Evolutionary conservation across 148 eudicot species (phyloP), one percentile per base, ranked within the genome.

Genomic region (Fagopyrum homotropicum): DNA sequence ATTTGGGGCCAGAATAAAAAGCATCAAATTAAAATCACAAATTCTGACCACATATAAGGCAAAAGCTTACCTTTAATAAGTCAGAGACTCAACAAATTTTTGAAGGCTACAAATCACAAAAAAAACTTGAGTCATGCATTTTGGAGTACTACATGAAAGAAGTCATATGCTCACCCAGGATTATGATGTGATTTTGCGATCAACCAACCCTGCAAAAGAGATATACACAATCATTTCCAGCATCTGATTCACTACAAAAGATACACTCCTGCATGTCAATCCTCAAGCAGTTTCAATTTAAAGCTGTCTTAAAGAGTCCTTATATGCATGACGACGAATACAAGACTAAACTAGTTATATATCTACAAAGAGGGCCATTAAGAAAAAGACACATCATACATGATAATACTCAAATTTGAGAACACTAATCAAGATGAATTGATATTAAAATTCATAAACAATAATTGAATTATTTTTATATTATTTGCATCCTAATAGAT

Each of bases 151-250:
- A 40, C 76, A 77, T 15, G 47, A 77, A 80, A 79, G 86, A 22
- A 94, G 81, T 60, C 97, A 22, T 22, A 94, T 51, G 97, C 96
- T 78, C 89, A 82, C 46, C 99, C 99, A 26, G 99, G 99, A 90
- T 92, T 92, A 69, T 92, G 93, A 80, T 87, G 91, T 45, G 96
- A 92, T 75, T 89, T 96, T 8, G 96, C 92, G 97, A 95, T 92
- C 75, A 92, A 85, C 99, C 97, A 95, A 10, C 99, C 99, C 97
- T 95, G 88, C 77, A 78, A 76, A 30, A 78, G 6, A 48, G 9
- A 63, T 60, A 9, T 26, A 57, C 10, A 26, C 63, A 57, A 57
- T 57, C 63, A 57, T 19, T 57, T 57, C 30, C 63, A 57, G 63
- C 12, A 57, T 57, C 63, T 57, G 63, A 7, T 57, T 57, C 63